Evolutionary conservation across 192 early-diverging fungal genomes (phyloP).

Genomic region (Rhizophagus clarus): DNA sequence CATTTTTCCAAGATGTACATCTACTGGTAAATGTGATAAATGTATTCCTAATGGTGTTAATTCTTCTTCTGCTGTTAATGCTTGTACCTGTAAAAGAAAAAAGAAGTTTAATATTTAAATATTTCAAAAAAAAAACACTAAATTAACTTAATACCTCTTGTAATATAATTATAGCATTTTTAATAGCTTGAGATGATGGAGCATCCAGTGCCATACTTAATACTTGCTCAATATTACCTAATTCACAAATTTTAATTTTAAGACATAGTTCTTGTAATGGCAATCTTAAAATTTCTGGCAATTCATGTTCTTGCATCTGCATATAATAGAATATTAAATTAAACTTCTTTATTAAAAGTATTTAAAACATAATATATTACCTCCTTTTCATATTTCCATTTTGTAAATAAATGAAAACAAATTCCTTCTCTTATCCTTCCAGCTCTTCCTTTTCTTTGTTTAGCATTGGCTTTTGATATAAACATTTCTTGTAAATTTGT

Average conservation of each 20-base stretch:
- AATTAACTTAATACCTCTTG: slow-evolving; percentile 49
- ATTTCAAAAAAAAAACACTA: neutral
- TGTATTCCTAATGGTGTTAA: slow-evolving; percentile 75
- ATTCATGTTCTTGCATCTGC: slow-evolving; percentile 62
- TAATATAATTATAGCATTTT: slow-evolving; percentile 62
- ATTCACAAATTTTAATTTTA: slow-evolving; percentile 68
- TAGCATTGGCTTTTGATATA: slow-evolving; percentile 67
- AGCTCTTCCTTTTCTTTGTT: slow-evolving; percentile 80
- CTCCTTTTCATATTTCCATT: slow-evolving; percentile 49
- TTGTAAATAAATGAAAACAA: slow-evolving; percentile 74
- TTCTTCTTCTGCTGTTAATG: slow-evolving; percentile 53
- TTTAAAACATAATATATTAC: slow-evolving; percentile 1
- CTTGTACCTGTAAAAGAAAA: slow-evolving; percentile 23
- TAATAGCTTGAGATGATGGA: slow-evolving; percentile 62
- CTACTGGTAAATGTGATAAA: slow-evolving; percentile 71
- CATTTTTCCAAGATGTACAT: slow-evolving; percentile 82
- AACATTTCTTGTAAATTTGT: slow-evolving; percentile 65
- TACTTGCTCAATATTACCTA: slow-evolving; percentile 57
- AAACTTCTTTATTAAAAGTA: neutral
- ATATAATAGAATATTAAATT: slow-evolving; percentile 20
- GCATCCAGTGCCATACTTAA: slow-evolving; percentile 66
- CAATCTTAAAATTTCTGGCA: slow-evolving; percentile 80
- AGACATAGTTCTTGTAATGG: slow-evolving; percentile 86
- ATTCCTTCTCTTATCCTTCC: slow-evolving; percentile 77
- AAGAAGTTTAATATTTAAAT: neutral